Evolutionary conservation across 2,329 filamentous ascomycete genomes (phyloP).

Genomic region (Mycosphaerella sp.): DNA sequence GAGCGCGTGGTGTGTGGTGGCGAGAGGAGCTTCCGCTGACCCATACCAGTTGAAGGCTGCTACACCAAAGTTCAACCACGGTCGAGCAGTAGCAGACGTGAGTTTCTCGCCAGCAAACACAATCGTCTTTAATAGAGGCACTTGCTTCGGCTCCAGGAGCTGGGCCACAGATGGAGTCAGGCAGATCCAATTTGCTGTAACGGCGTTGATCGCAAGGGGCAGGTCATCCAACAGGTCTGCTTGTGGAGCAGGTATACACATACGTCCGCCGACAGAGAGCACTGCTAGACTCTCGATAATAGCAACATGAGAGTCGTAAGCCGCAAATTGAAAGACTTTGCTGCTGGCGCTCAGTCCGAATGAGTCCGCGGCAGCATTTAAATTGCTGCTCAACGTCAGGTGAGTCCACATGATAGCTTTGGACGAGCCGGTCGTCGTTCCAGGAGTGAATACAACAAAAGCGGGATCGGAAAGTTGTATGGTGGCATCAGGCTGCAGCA

Average conservation of each 20-base stretch:
- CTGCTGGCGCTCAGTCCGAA: conserved; percentile 2
- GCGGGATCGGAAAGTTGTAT: neutral
- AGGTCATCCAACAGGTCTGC: neutral
- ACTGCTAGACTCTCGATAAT: conserved; percentile 17
- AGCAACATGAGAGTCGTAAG: conserved; percentile 13
- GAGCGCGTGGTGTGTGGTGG: conserved; percentile 2
- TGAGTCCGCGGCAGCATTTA: neutral
- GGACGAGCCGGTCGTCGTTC: neutral
- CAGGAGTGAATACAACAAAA: neutral
- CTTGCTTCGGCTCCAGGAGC: neutral
- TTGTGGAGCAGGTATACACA: conserved; percentile 10
- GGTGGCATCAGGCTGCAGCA: neutral
- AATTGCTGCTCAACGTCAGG: neutral
- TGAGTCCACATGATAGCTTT: conserved; percentile 2
- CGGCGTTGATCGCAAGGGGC: conserved; percentile 2
- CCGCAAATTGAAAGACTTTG: conserved; percentile 15
- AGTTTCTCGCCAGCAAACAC: conserved; percentile 16
- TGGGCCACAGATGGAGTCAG: conserved; percentile 12
- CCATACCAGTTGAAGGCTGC: conserved; percentile 42
- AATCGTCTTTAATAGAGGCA: conserved; percentile 9
- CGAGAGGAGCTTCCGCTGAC: conserved; percentile 34
- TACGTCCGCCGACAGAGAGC: conserved; percentile 13
- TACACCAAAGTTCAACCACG: conserved; percentile 15
- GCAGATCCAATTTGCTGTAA: conserved; percentile 1
- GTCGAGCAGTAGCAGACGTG: conserved; percentile 6